Evolutionary conservation across 352 stramenopile genomes (phyloP), one percentile per base, ranked within the genome.

Genomic region (Phytophthora capsici): DNA sequence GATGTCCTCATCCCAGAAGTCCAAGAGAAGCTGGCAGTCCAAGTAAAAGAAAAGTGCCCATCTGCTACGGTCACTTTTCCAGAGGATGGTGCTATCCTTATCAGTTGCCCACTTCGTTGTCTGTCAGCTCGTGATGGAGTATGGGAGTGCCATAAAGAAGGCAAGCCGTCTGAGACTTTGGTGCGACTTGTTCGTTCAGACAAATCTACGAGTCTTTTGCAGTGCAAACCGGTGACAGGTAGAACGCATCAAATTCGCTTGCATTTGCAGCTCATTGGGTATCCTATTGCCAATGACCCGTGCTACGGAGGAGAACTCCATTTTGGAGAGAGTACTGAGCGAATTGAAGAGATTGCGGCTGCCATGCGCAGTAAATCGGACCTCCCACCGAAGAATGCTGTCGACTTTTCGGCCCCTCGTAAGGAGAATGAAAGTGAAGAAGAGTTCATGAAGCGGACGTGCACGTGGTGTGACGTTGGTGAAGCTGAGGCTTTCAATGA

Each of bases 171-270:
- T 2, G 75, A 89, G 63, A 97, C 91, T 23, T 66, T 85, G 22
- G 71, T 98, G 30, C 70, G 71, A 12, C 71, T 92, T 47, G 57
- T 94, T 47, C 71, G 73, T 17, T 63, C 57, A 0, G 79, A 93
- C 52, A 80, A 79, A 7, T 58, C 68, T 23, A 97, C 91, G 13
- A 96, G 91, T 36, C 60, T 99, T 38, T 77, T 99, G 17, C 59
- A 98, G 53, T 98, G 91, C 73, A 94, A 97, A 52, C 96, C 96
- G 6, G 77, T 96, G 38, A 99, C 97, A 6, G 97, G 97, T 44
- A 83, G 97, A 51, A 99, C 96, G 25, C 97, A 99, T 78, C 97
- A 99, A 75, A 98, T 99, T 66, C 91, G 97, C 13, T 73, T 99
- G 19, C 97, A 99, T 60, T 77, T 99, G 43, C 95, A 98, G 63